Base-by-base conservation (phyloP, 139 green algal species). In the Auxenochlorella protothecoides region DNA sequence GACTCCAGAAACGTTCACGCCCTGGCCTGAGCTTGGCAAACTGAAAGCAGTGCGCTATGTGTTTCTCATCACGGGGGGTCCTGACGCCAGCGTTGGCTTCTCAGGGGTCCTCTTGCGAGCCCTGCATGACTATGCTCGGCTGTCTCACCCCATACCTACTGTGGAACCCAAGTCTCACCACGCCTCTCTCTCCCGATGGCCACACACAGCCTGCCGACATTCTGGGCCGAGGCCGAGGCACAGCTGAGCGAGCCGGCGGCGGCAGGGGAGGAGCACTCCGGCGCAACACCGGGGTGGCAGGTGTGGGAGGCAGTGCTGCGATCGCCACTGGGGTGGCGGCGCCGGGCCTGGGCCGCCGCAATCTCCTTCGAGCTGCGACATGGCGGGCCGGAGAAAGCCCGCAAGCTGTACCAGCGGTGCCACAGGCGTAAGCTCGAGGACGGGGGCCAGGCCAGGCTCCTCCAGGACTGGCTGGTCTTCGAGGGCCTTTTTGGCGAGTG, bases 401-500 rank as follows among this genome's bases (percentile, higher is more conserved):
- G 84, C 10, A 73, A 69, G 12, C 51, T 94, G 57, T 92, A 86
- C 79, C 81, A 84, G 71, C 76, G 83, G 6, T 78, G 71, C 63
- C 84, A 90, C 75, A 83, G 61, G 71, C 74, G 81, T 27, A 72
- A 77, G 57, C 60, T 87, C 56, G 71, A 87, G 70, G 77, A 85
- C 57, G 79, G 79, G 4, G 83, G 81, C 4, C 81, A 87, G 79
- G 61, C 81, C 57, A 59, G 68, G 13, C 8, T 96, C 64, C 88
- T 81, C 72, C 55, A 86, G 2, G 85, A 85, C 6, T 96, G 89
- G 90, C 71, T 93, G 76, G 73, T 76, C 13, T 94, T 96, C 80
- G 91, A 97, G 80, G 78, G 85, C 9, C 27, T 44, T 44, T 44
- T 44, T 44, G 27, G 27, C 27, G 27, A 44, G 27, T 44, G 27